Base-by-base conservation (phyloP, 208 protist species). In the Wallacemonas sp. region DNA sequence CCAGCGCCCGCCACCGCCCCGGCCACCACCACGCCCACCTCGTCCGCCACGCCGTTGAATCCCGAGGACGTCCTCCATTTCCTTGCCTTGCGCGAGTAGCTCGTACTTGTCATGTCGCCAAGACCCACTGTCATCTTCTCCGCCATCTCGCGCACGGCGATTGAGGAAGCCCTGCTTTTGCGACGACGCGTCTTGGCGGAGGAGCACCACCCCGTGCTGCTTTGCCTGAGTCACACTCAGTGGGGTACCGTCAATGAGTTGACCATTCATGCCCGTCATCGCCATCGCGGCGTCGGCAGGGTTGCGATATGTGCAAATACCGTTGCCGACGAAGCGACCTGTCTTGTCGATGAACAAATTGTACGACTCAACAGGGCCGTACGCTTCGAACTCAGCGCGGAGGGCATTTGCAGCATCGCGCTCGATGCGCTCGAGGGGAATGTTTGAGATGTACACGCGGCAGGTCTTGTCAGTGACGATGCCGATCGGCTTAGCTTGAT, bases 271-370 rank as follows among this genome's bases (percentile, higher is more conserved):
- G 31, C 77, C 66, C 26, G 81, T 70, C 15, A 93, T 65, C 12
- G 87, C 86, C 53, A 74, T 66, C 39, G 76, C 80, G 28, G 90
- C 90, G 53, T 96, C 90, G n/a, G 90, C 90, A 14, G 90, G 84
- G 69, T 93, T 96, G 71, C 86, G 87, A 68, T 89, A 96, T 17
- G 90, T 96, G 70, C 85, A 92, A 2, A 96, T 61, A 5, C 88
- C 87, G 58, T 71, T 91, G 39, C 90, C 90, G 30, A 84, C 75
- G 53, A 94, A 96, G 42, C 90, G 84, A 15, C 90, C 90, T 8
- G 87, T 87, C 62, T 76, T 79, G 17, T 96, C 87, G 11, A 84
- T 93, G 72, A 94, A 94, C 83, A 96, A 80, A 39, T 84, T 85
- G 72, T 94, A 96, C 21, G 86, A 87, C 64, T 96, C 90, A 2